Evolutionary conservation across 2,329 filamentous ascomycete species (phyloP).

Genomic region (Gnomoniopsis sp.): DNA sequence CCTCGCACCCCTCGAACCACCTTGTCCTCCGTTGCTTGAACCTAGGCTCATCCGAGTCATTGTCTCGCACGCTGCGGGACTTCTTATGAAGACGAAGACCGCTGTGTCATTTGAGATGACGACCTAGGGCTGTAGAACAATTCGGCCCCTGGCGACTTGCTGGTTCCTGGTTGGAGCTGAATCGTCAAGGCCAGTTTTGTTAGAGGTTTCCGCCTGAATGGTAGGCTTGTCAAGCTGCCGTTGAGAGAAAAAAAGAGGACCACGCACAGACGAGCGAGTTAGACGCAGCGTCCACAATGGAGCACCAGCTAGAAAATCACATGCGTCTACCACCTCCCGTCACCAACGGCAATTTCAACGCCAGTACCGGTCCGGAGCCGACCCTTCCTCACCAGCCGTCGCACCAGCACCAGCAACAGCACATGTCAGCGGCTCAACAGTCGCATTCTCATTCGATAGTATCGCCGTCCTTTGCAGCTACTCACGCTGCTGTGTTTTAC

Average conservation of each 20-base stretch:
- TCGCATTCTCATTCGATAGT: constrained; percentile 12
- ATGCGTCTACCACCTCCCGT: constrained; percentile 35
- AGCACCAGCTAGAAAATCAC: constrained; percentile 38
- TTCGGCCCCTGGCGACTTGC: not conserved
- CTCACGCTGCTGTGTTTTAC: constrained; percentile 7
- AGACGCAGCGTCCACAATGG: constrained; percentile 9
- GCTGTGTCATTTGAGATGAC: constrained; percentile 10
- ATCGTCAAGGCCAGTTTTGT: constrained; percentile 4
- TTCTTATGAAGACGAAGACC: not conserved
- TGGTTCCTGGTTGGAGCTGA: constrained; percentile 11
- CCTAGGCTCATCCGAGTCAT: constrained; percentile 12
- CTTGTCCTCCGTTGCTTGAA: not conserved
- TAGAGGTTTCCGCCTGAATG: constrained; percentile 1
- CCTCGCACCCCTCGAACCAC: not conserved
- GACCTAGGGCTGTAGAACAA: not conserved
- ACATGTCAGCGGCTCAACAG: constrained; percentile 21
- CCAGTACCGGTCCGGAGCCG: constrained; percentile 1
- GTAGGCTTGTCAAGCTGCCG: not conserved
- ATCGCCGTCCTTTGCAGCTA: constrained; percentile 18
- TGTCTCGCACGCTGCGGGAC: constrained; percentile 2
- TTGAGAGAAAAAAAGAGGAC: not conserved
- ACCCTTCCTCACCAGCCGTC: not conserved
- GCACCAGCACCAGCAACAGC: constrained; percentile 3
- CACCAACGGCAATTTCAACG: constrained; percentile 4
- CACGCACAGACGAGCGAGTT: not conserved